phyloP scores from a whole-genome alignment of 2,329 filamentous ascomycete species.

The Alternaria rosae region DNA sequence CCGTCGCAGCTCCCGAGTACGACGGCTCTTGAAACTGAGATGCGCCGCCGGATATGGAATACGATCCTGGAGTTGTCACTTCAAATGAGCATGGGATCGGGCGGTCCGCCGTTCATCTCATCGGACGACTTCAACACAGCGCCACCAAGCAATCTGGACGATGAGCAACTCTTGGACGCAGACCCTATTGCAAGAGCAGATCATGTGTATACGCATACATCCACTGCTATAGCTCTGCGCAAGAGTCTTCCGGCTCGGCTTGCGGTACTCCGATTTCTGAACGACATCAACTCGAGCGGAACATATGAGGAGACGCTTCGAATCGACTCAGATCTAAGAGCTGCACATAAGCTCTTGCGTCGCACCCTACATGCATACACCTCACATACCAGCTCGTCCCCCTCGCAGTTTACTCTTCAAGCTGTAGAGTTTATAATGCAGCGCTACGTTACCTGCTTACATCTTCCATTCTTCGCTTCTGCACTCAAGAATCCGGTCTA shows the following conservation, averaged over 20 bases:
- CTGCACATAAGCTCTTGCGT: constrained; percentile 29
- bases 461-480: constrained; percentile 34
- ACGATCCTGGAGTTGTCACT: constrained; percentile 49
- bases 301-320: constrained; percentile 40
- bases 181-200: constrained; percentile 39
- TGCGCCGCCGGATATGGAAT: constrained; percentile 44
- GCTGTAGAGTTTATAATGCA: constrained; percentile 37
- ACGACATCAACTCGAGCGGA: constrained; percentile 29
- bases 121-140: constrained; percentile 48
- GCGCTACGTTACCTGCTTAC: constrained; percentile 36
- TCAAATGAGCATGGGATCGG: constrained; percentile 48
- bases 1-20: constrained; percentile 41
- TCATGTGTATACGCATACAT: constrained; percentile 43
- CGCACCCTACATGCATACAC: constrained; percentile 23
- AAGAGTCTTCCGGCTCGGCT: constrained; percentile 50
- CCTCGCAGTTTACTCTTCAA: constrained; percentile 25
- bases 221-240: constrained; percentile 48
- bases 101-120: constrained; percentile 47
- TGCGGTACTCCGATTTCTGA: constrained; percentile 43
- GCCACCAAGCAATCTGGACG: constrained; percentile 51
- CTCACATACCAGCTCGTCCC: neutral
- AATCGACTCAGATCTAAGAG: constrained; percentile 29
- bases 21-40: constrained; percentile 32
- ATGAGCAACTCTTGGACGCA: constrained; percentile 47
- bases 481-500: constrained; percentile 32